Evolutionary conservation across 2,329 filamentous ascomycete genomes (phyloP), one percentile per base, ranked within the genome.

Genomic region (Chaetomium sp.): DNA sequence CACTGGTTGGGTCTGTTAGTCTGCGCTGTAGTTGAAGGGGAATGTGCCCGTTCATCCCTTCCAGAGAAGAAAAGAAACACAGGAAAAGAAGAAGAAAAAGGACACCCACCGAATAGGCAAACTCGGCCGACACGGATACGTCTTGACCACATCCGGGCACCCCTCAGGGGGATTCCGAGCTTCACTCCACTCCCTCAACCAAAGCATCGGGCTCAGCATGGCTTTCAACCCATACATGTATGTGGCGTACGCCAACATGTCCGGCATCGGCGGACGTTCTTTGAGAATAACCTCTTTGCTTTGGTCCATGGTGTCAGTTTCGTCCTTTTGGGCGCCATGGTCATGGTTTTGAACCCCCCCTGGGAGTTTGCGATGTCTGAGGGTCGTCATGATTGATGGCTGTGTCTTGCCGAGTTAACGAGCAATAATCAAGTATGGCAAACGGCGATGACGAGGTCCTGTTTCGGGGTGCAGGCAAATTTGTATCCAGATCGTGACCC

Each of bases 91-190:
- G 12, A 38, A 38, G 12, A 38, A 38, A 38, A 42, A 8, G 5
- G 5, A 40, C 8, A 36, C 62, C 49, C 62, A 72, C 69, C 70
- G 68, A 11, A 72, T 62, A 12, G 68, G 67, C 5, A 72, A 59
- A 10, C 57, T 48, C 4, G 69, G 70, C 5, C 69, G 66, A 44
- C 64, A 66, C 27, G 67, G 64, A 57, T 72, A 73, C 1, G 60
- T 64, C 61, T 72, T 73, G 44, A 70, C 60, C 14, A 70, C 64
- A 38, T 66, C 64, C 1, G 71, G 70, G 1, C 57, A 58, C 11
- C 60, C 60, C 1, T 60, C 53, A 0, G 66, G 61, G 0, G 67
- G 67, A 40, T 63, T 61, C 14, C 66, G 62, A 59, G 67, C 67
- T 37, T 66, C 64, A 38, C 60, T 62, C 67, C 65, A 67, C 10